These are phyloP conservation scores for Colletotrichum eleusines DNA, from an alignment of 2,329 filamentous ascomycete genomes.

Conservation along the genomic window DNA sequence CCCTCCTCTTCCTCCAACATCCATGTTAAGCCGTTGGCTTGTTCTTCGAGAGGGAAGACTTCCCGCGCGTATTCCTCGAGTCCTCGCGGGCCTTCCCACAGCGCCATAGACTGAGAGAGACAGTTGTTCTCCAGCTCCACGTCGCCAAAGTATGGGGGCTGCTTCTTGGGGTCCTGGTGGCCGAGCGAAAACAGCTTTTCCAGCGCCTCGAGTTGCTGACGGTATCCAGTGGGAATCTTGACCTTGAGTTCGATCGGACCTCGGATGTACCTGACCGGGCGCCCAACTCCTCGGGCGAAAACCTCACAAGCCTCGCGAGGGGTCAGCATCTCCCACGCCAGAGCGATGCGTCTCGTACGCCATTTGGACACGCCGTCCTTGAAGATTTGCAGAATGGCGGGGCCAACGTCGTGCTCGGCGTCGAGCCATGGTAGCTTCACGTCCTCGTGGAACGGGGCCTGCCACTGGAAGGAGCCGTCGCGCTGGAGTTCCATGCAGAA, in stretches of 20 bases:
- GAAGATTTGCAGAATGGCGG: constrained; percentile 91
- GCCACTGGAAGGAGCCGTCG: constrained; percentile 91
- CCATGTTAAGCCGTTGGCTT: constrained; percentile 93
- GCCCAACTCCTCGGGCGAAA: constrained; percentile 82
- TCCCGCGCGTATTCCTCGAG: constrained; percentile 96
- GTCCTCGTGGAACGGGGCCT: constrained; percentile 92
- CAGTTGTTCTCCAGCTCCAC: constrained; percentile 70
- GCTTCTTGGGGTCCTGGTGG: constrained; percentile 64
- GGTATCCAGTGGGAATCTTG: constrained; percentile 87
- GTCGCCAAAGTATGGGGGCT: constrained; percentile 74
- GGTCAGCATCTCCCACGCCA: constrained; percentile 91
- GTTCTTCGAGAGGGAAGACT: constrained; percentile 94
- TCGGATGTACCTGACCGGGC: constrained; percentile 82
- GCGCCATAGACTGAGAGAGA: constrained; percentile 79
- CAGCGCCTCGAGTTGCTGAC: constrained; percentile 82
- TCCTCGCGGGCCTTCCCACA: constrained; percentile 93
- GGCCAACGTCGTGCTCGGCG: constrained; percentile 94
- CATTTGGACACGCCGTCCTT: constrained; percentile 92
- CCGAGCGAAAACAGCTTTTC: constrained; percentile 69
- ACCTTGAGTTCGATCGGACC: constrained; percentile 87
- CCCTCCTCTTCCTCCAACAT: constrained; percentile 74
- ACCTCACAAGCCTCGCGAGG: constrained; percentile 84
- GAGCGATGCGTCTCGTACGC: constrained; percentile 81
- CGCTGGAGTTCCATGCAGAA: constrained; percentile 93
- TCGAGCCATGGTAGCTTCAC: constrained; percentile 94